Base-by-base conservation (phyloP, 805 yeast species). In the Saturnispora besseyi region DNA sequence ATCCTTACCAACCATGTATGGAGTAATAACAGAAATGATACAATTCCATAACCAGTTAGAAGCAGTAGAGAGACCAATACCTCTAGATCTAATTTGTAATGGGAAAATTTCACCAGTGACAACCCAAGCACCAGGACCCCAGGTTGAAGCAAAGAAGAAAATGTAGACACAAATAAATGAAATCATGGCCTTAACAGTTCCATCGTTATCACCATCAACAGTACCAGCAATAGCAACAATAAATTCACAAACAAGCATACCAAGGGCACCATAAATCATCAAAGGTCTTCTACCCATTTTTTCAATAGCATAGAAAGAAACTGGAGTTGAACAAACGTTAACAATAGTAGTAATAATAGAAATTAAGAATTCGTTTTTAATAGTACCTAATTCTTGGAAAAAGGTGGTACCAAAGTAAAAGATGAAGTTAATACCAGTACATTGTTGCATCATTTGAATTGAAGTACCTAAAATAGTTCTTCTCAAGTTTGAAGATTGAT, bases 61-160 rank as follows among this genome's bases (percentile, higher is more conserved):
- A 32, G 90, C 85, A 18, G 85, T 82, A 12, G 85, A 76, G 47
- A 84, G 64, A 29, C 86, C 79, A 51, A 83, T 78, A 51, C 86
- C 86, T 63, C 81, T 81, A 49, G 86, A 85, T 63, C 95, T 78
- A 54, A 82, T 78, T 63, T 83, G 78, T 48, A 85, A 77, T 54
- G 90, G 87, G 74, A 76, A 85, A 44, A 76, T 67, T 59, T 78
- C 84, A 58, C 81, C 79, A 58, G 70, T 65, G 49, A 77, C 65
- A 44, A 78, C 86, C 90, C 91, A 86, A 37, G 78, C 80, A 53
- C 77, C 79, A 37, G 93, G 89, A 63, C 91, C 91, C 91, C 93
- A 87, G 24, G 91, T 77, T 4, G 87, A 74, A 8, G 93, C 95
- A 69, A 84, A 84, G 63, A 82, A 81, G 49, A 82, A 80, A 57